Percentiles rank a stretch among this genome's conserved stretches.
These are phyloP conservation scores for Sarcomyxa edulis DNA, from an alignment of 768 basidiomycete species.

Conservation along the genomic window DNA sequence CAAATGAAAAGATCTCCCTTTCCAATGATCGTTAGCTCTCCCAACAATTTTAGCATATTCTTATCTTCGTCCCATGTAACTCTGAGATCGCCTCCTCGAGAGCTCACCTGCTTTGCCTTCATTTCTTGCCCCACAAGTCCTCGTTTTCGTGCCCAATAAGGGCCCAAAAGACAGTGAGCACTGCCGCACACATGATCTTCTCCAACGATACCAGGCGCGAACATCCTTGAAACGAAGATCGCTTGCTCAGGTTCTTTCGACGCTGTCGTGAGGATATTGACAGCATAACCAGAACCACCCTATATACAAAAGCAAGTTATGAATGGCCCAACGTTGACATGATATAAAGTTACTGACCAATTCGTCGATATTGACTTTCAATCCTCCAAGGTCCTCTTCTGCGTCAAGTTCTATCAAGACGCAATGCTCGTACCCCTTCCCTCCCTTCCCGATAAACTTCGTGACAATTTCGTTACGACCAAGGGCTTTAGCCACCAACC, in stretches of 20 bases:
- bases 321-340: background rate
- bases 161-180: constrained; percentile 42
- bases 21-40: constrained; percentile 27
- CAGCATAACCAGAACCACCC: constrained; percentile 26
- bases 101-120: constrained; percentile 46
- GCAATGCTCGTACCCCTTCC: constrained; percentile 25
- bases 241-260: constrained; percentile 19
- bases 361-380: constrained; percentile 21
- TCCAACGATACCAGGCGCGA: constrained; percentile 30
- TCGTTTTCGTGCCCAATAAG: constrained; percentile 42
- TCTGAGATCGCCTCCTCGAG: constrained; percentile 39
- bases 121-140: constrained; percentile 27
- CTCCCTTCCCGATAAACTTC: constrained; percentile 31
- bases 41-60: constrained; percentile 27
- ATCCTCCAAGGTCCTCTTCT: constrained; percentile 26
- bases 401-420: constrained; percentile 37
- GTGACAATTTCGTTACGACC: constrained; percentile 31
- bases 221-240: constrained; percentile 46
- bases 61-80: constrained; percentile 30
- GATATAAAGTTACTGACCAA: constrained; percentile 24
- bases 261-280: constrained; percentile 34
- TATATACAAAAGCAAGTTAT: constrained; percentile 10
- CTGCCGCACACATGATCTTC: constrained; percentile 54
- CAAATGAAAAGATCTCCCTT: constrained; percentile 24
- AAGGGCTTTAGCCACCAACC: constrained; percentile 30